A percentile compares a stretch with the other conserved stretches of the same genome.
Conservation (phyloP, 768 basidiomycete species). For the Suillus subluteus region DNA sequence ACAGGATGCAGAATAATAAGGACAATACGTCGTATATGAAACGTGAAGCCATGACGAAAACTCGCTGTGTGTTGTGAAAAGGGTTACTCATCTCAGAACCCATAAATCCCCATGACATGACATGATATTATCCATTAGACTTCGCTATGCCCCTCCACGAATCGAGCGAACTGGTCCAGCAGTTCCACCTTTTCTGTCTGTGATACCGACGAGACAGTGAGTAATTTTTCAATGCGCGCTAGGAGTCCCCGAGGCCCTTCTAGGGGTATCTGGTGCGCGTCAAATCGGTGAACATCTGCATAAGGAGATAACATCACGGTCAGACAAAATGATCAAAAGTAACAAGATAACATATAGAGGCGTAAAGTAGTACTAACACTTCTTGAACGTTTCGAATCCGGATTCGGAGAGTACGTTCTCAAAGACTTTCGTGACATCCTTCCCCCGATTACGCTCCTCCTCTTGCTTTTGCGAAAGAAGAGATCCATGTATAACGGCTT, state of each 20-base stretch:
- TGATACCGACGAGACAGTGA: conserved; percentile 52
- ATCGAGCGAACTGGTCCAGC: conserved; percentile 61
- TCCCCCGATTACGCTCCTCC: conserved; percentile 25
- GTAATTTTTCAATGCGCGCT: conserved; percentile 61
- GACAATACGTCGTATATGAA: background rate
- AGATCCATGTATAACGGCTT: conserved; percentile 56
- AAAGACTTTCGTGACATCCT: conserved; percentile 43
- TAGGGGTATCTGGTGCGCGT: conserved; percentile 73
- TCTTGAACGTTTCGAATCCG: conserved; percentile 52
- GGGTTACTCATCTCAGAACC: conserved; percentile 4
- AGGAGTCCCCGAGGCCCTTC: conserved; percentile 75
- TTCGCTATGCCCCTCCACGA: conserved; percentile 46
- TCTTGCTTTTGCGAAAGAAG: conserved; percentile 27
- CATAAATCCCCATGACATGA: background rate
- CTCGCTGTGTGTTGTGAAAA: background rate
- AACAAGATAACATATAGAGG: conserved; percentile 3
- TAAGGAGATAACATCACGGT: conserved; percentile 18
- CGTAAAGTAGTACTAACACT: conserved; percentile 49
- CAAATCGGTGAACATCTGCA: conserved; percentile 74
- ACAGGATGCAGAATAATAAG: conserved; percentile 2
- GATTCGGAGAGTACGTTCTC: conserved; percentile 38
- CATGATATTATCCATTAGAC: background rate
- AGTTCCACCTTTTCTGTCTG: conserved; percentile 52
- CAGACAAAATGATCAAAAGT: conserved; percentile 12
- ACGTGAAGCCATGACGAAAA: no score